Evolutionary conservation across 192 early-diverging fungal genomes (phyloP), one percentile per base, ranked within the genome.

Genomic region (Mortierella hygrophila): DNA sequence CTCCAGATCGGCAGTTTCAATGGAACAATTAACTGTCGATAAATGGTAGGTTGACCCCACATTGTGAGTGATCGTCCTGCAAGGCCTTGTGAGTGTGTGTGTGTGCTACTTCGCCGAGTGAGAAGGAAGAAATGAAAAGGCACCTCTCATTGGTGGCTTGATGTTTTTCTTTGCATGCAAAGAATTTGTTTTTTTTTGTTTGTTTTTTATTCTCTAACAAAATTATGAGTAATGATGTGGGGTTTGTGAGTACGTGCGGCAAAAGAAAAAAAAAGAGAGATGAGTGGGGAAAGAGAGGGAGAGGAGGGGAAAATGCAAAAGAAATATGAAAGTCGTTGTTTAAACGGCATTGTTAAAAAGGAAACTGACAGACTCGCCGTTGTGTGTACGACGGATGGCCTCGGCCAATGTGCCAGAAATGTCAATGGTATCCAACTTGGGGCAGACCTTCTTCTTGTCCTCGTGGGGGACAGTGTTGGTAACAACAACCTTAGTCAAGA

Each of bases 341-440:
- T 86, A 86, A 40, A 86, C 84, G 44, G 89, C 85, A 46, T 89
- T 76, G 72, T 82, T 84, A 85, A 98, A 98, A 54, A 99, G 91
- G 88, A 94, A 95, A 21, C 93, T 94, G 63, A 99, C 95, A 71
- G 94, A 95, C 89, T 99, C 98, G 65, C 98, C 98, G 86, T 98
- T 96, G 90, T 98, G 97, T 38, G 96, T 98, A 72, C 98, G 94
- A 35, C 98, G 92, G 77, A 98, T 98, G 41, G 97, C 98, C 88
- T 96, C 95, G 42, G 94, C 94, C 54, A 96, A 82, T 11, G 94
- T 94, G n/a, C 93, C 90, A 21, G 95, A 94, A 60, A 96, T 94
- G 88, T 96, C 95, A 71, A 96, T 96, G 60, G 94, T 95, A 71
- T 95, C 95, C 68, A 96, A 82, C 88, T 96, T 96, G 68, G 94